phyloP scores from a whole-genome alignment of 768 basidiomycete genomes.

The Tricholoma sp. region DNA sequence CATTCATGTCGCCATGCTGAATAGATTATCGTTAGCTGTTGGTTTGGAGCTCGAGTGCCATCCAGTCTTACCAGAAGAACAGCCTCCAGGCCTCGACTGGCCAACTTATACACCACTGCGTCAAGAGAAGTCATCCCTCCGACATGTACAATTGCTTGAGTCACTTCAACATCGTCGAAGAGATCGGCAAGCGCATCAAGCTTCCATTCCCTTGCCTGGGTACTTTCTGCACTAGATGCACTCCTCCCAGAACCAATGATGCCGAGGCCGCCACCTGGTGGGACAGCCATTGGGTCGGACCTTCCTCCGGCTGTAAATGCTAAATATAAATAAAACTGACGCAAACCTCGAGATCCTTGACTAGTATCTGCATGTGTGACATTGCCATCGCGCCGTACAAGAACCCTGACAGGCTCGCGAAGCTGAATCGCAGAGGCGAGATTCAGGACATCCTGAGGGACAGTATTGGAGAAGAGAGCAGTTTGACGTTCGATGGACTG shows the following conservation, averaged over 20 bases:
- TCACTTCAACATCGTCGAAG: conserved; percentile 80
- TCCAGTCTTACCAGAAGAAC: conserved; percentile 69
- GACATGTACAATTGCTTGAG: conserved; percentile 82
- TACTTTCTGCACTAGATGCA: conserved; percentile 74
- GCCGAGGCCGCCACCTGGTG: conserved; percentile 60
- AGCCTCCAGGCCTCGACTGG: conserved; percentile 80
- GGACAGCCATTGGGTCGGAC: conserved; percentile 43
- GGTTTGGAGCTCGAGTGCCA: neutral
- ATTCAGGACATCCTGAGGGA: conserved; percentile 96
- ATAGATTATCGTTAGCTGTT: neutral
- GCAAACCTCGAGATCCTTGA: conserved; percentile 76
- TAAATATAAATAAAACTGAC: conserved; percentile 95
- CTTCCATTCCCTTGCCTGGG: conserved; percentile 91
- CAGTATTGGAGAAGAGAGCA: conserved; percentile 95
- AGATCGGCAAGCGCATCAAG: conserved; percentile 87
- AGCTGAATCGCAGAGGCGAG: conserved; percentile 91
- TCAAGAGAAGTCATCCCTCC: conserved; percentile 86
- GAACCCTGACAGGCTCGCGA: conserved; percentile 94
- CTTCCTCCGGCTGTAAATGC: conserved; percentile 88
- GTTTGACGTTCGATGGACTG: conserved; percentile 75
- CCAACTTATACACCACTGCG: conserved; percentile 85
- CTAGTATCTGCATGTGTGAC: conserved; percentile 60
- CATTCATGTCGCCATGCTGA: conserved; percentile 92
- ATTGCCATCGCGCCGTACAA: conserved; percentile 89
- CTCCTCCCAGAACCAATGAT: conserved; percentile 93